A percentile compares a stretch with the other conserved stretches of the same genome.
Conservation (phyloP, 1,284 basidiomycete species). For the Baeospora myosura region DNA sequence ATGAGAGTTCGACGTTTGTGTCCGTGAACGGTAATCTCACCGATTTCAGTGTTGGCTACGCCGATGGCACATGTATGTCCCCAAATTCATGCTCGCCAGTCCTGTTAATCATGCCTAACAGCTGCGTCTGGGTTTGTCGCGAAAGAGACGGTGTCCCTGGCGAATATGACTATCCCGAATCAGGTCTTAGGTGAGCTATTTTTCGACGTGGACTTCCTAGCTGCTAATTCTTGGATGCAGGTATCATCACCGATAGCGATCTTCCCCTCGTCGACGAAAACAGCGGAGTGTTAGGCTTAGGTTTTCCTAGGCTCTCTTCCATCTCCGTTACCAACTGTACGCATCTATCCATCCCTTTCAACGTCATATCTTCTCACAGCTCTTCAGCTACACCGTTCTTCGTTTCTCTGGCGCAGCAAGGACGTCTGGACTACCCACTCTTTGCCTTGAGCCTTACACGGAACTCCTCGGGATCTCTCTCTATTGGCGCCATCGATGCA, state of each 20-base stretch:
- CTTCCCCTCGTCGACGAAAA: conserved; percentile 53
- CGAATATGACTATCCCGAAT: conserved; percentile 47
- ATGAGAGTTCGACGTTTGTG: conserved; percentile 57
- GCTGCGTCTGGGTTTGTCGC: conserved; percentile 65
- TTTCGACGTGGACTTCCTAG: conserved; percentile 1
- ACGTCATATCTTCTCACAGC: conserved; percentile 2
- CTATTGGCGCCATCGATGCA: conserved; percentile 66
- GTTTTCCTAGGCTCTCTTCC: conserved; percentile 64
- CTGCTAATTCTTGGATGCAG: conserved; percentile 24
- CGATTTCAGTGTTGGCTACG: conserved; percentile 50
- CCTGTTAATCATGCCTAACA: conserved; percentile 20
- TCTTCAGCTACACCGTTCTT: conserved; percentile 59
- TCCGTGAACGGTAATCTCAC: conserved; percentile 55
- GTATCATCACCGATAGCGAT: conserved; percentile 54
- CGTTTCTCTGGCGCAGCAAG: conserved; percentile 50
- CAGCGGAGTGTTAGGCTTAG: conserved; percentile 67
- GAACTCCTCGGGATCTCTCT: conserved; percentile 51
- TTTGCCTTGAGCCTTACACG: conserved; percentile 61
- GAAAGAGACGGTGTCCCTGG: conserved; percentile 49
- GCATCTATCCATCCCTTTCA: conserved; percentile 14
- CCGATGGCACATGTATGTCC: conserved; percentile 57
- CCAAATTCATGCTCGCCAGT: conserved; percentile 2
- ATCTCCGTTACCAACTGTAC: conserved; percentile 50
- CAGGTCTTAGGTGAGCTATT: conserved; percentile 59
- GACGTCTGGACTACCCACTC: conserved; percentile 61